phyloP scores from a whole-genome alignment of 331 rosid genomes.

The Saraca asoca region DNA sequence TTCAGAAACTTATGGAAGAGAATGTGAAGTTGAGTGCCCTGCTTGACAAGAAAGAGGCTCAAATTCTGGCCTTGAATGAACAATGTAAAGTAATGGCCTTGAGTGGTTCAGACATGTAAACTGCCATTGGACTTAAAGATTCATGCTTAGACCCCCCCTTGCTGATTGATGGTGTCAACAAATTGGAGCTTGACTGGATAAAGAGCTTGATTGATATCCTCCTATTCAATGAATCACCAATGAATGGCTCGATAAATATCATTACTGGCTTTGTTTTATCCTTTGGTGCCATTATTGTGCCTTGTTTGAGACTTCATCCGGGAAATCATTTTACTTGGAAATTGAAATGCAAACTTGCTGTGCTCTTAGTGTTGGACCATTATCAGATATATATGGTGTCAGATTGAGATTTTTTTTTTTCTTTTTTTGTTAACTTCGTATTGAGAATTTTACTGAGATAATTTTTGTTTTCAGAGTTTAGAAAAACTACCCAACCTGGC shows the following conservation, averaged over 20 bases:
- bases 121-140: conserved; percentile 1
- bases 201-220: conserved; percentile 33
- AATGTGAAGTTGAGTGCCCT: conserved; percentile 85
- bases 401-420: too few relatives aligned
- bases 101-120: conserved; percentile 64
- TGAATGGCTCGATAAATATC: conserved; percentile 43
- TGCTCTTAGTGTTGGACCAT: background rate
- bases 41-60: conserved; percentile 99
- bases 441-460: too few relatives aligned
- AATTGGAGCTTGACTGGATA: conserved; percentile 28
- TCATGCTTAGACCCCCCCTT: background rate
- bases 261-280: conserved; percentile 29
- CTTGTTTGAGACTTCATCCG: conserved; percentile 29
- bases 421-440: too few relatives aligned
- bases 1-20: conserved; percentile 95
- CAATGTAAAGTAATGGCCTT: conserved; percentile 99
- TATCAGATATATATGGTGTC: too few relatives aligned
- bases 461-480: too few relatives aligned
- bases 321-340: conserved; percentile 15
- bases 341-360: conserved; percentile 33
- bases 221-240: conserved; percentile 41
- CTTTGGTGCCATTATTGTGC: conserved; percentile 41
- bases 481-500: too few relatives aligned
- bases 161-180: conserved; percentile 1
- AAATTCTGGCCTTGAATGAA: conserved; percentile 92